These are phyloP conservation scores for Saccharomycopsis vini DNA, from an alignment of 805 yeast genomes.

Conservation along the genomic window DNA sequence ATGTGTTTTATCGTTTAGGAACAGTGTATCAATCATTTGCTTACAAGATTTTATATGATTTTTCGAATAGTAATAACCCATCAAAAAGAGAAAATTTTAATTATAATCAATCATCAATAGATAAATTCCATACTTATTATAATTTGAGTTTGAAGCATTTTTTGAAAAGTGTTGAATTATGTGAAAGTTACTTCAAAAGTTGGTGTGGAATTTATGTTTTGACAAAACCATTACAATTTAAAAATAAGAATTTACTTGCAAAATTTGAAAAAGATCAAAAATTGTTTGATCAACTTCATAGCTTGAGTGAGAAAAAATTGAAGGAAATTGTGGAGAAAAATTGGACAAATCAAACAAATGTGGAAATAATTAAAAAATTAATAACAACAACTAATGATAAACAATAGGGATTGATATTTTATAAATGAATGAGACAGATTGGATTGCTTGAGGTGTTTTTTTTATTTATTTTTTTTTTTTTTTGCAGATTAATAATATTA, in stretches of 20 bases:
- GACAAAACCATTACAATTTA: slow-evolving; percentile 23
- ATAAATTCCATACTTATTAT: slow-evolving; percentile 15
- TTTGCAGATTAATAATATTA: no score
- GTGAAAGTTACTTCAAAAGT: slow-evolving; percentile 57
- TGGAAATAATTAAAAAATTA: slow-evolving; percentile 2
- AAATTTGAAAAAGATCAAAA: slow-evolving; percentile 23
- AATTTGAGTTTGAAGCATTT: slow-evolving; percentile 36
- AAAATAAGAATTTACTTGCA: slow-evolving; percentile 17
- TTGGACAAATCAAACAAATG: slow-evolving; percentile 22
- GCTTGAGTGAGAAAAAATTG: slow-evolving; percentile 31
- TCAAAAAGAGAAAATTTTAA: slow-evolving; percentile 10
- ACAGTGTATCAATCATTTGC: slow-evolving; percentile 30
- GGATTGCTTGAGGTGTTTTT: no score
- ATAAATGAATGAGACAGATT: no score
- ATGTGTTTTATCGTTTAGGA: slow-evolving; percentile 56
- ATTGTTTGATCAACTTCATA: slow-evolving; percentile 27
- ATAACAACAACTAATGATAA: no score
- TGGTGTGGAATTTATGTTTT: slow-evolving; percentile 60
- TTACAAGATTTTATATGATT: slow-evolving; percentile 11
- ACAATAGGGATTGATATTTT: no score
- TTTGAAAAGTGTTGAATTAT: slow-evolving; percentile 67
- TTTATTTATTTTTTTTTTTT: no score
- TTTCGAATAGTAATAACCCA: slow-evolving; percentile 1
- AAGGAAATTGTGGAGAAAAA: slow-evolving; percentile 27
- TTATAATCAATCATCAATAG: slow-evolving; percentile 11